Base-by-base conservation (phyloP, 495 filamentous ascomycete genomes). In the Trichoderma orchidacearum region DNA sequence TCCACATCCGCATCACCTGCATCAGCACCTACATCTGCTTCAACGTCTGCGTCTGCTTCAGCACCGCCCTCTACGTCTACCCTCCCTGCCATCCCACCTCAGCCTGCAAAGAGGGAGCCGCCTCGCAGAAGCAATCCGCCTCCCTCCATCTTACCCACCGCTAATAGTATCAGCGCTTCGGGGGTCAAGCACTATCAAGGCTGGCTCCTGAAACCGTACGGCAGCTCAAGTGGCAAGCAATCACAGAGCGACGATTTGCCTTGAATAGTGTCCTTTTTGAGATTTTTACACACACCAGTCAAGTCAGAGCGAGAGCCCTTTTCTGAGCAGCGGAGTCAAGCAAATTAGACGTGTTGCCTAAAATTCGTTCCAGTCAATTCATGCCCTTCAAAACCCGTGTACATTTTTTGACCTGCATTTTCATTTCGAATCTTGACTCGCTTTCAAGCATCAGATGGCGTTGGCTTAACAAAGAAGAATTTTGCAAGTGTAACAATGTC, bases 31-130 rank as follows among this genome's bases (percentile, higher is more conserved):
- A 31, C 28, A 32, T 23, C 51, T 53, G 12, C 51, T 9, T 9
- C 7, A 6, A 18, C 51, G 7, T 18, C 30, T n/a, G 28, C 28
- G 3, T 31, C 51, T 30, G 30, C 53, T 1, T 36, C 53, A 13
- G 41, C 21, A 23, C 31, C 32, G 25, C 53, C 53, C 21, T 31
- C 53, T 18, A 34, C 53, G 30, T 55, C 53, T 27, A 18, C 30
- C 61, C 9, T 56, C 57, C 21, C 54, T 59, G 9, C 60, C 15
- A 48, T 48, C 41, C 41, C 63, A 18, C 58, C 63, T 17, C 51
- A 36, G 28, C 61, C 65, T 13, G 48, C 60, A 45, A 64, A 60
- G 51, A 56, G 52, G 29, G 62, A 65, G 31, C 54, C 61, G 0
- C 41, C 50, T 29, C 29, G 29, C 18, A 53, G 28, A 53, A 30